These are phyloP conservation scores for Carpinus fangiana DNA, from an alignment of 306 rosid species.

Conservation along the genomic window DNA sequence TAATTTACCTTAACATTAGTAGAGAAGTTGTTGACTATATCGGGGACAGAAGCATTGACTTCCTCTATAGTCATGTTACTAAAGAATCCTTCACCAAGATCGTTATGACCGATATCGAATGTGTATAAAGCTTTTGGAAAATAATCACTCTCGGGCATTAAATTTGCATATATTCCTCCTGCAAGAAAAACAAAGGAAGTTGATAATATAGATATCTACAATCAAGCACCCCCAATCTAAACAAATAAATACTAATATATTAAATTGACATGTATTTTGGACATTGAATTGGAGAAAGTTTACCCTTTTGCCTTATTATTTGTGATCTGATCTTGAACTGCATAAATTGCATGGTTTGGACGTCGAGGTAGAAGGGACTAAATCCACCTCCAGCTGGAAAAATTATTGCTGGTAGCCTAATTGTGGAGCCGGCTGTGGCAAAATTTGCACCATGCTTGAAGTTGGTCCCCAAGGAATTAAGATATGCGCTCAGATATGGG, in stretches of 20 bases:
- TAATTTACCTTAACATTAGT: conserved; percentile 39
- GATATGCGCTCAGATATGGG: conserved; percentile 32
- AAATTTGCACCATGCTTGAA: conserved; percentile 34
- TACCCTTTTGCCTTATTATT: conserved; percentile 2
- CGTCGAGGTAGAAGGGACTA: conserved; percentile 32
- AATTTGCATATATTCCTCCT: conserved; percentile 14
- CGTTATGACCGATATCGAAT: conserved; percentile 37
- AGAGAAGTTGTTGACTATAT: conserved; percentile 33
- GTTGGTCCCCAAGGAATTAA: conserved; percentile 33
- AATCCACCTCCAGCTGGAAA: conserved; percentile 18
- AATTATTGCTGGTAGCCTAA: conserved; percentile 4
- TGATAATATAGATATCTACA: not conserved
- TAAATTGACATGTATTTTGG: too few species aligned
- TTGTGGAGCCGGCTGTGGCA: conserved; percentile 28
- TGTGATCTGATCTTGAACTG: conserved; percentile 7
- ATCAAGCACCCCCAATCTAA: too few species aligned
- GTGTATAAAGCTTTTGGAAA: conserved; percentile 34
- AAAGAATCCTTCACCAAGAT: conserved; percentile 15
- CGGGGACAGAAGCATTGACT: conserved; percentile 43
- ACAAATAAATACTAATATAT: too few species aligned
- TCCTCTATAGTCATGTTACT: conserved; percentile 24
- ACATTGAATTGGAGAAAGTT: too few species aligned
- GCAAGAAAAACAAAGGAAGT: not conserved
- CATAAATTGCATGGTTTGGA: conserved; percentile 23
- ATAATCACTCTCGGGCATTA: not conserved